Conservation (phyloP, 75 land plant species). For the Larix kaempferi region DNA sequence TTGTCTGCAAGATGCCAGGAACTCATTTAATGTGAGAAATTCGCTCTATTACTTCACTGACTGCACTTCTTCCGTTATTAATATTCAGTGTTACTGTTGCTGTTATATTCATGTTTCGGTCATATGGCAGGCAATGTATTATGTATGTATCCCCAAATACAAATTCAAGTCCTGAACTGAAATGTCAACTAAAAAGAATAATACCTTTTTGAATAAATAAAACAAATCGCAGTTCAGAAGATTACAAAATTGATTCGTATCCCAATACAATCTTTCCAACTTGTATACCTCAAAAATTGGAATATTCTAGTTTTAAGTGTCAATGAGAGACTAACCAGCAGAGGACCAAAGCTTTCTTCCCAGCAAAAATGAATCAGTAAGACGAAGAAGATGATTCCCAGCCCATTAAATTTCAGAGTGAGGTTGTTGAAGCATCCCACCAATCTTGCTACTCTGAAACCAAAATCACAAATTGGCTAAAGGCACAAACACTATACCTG, state of each 20-base stretch:
- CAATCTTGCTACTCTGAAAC: neutral
- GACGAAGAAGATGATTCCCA: neutral
- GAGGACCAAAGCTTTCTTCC: constrained; percentile 5
- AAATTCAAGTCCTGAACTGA: neutral
- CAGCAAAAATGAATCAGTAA: constrained; percentile 1
- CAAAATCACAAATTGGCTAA: constrained; percentile 3
- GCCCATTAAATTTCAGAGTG: constrained; percentile 5
- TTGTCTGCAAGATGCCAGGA: too few relatives aligned
- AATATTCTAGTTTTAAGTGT: neutral
- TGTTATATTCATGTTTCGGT: too few relatives aligned
- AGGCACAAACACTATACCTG: constrained; percentile 3
- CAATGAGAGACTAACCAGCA: constrained; percentile 6
- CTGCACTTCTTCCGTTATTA: too few relatives aligned
- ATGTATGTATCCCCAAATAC: neutral
- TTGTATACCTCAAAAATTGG: constrained; percentile 4
- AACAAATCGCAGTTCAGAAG: neutral
- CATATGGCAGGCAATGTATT: neutral
- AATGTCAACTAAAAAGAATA: constrained; percentile 5
- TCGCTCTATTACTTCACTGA: too few relatives aligned
- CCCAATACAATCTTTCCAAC: neutral
- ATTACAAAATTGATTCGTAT: neutral
- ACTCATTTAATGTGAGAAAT: too few relatives aligned
- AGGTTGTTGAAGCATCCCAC: neutral
- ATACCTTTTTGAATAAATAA: constrained; percentile 1
- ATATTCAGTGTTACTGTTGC: too few relatives aligned